phyloP scores from a whole-genome alignment of 23 red algal genomes.

The Gracilaria domingensis region DNA sequence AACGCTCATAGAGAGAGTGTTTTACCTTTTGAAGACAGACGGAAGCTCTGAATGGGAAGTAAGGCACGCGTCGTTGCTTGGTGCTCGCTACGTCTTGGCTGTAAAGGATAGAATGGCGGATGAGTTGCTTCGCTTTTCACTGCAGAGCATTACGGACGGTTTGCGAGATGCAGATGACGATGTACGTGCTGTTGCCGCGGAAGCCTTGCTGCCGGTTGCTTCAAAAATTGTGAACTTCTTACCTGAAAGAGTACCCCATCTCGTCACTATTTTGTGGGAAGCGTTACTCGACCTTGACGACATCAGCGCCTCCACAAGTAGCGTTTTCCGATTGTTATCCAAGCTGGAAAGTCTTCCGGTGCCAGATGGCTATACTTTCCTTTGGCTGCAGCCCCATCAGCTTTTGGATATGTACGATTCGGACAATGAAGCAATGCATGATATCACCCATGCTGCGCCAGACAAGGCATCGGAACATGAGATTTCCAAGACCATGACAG shows the following conservation, averaged over 20 bases:
- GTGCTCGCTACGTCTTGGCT: constrained; percentile 87
- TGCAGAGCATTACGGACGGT: constrained; percentile 53
- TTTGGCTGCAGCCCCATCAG: constrained; percentile 66
- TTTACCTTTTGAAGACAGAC: constrained; percentile 61
- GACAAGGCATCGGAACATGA: neutral
- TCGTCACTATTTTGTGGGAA: constrained; percentile 79
- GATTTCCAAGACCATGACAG: constrained; percentile 22
- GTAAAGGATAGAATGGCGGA: constrained; percentile 71
- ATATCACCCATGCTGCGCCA: neutral
- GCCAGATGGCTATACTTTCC: constrained; percentile 39
- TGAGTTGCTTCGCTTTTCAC: constrained; percentile 58
- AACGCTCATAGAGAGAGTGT: constrained; percentile 52
- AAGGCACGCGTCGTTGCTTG: constrained; percentile 87
- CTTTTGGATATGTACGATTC: constrained; percentile 36
- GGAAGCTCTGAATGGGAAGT: constrained; percentile 81
- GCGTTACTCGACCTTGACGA: constrained; percentile 84
- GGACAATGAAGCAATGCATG: constrained; percentile 7
- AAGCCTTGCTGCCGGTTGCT: constrained; percentile 75
- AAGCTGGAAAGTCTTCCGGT: constrained; percentile 46
- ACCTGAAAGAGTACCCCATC: constrained; percentile 34
- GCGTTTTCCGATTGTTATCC: constrained; percentile 69
- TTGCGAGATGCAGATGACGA: constrained; percentile 89
- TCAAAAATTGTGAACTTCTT: constrained; percentile 40
- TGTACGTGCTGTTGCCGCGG: constrained; percentile 85
- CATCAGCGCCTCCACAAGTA: constrained; percentile 84